Conservation (phyloP, 1,139 yeast genomes). For the Saccharomyces hybrid region DNA sequence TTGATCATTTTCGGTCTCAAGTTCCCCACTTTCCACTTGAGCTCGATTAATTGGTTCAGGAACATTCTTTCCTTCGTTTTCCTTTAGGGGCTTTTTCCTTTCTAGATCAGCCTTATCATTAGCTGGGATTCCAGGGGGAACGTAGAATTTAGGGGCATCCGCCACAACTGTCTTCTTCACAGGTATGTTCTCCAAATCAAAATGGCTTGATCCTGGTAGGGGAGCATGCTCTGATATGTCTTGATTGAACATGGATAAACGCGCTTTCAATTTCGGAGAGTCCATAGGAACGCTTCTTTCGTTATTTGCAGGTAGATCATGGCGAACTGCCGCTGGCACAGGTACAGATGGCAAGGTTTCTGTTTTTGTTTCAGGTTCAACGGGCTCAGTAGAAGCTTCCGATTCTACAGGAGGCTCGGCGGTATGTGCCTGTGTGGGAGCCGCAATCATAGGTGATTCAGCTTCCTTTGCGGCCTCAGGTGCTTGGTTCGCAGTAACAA, state of each 20-base stretch:
- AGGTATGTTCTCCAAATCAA: slow-evolving; percentile 1
- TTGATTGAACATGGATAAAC: slow-evolving; percentile 9
- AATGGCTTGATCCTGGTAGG: slow-evolving; percentile 6
- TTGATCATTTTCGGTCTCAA: slow-evolving; percentile 16
- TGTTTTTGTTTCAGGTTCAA: neutral
- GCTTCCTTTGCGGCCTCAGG: slow-evolving; percentile 1
- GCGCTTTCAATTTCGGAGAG: slow-evolving; percentile 14
- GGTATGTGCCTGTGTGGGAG: neutral
- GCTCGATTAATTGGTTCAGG: slow-evolving; percentile 20
- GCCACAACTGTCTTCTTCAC: slow-evolving; percentile 14
- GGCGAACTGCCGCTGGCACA: slow-evolving; percentile 6
- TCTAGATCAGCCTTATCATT: neutral
- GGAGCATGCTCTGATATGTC: slow-evolving; percentile 7
- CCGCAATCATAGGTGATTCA: neutral
- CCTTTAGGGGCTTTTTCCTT: slow-evolving; percentile 1
- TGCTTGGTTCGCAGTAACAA: slow-evolving; percentile 43
- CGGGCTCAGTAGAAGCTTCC: neutral
- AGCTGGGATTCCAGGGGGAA: slow-evolving; percentile 11
- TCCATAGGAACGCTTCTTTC: slow-evolving; percentile 5
- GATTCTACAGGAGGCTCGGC: neutral
- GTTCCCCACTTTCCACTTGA: slow-evolving; percentile 14
- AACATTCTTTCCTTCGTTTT: neutral
- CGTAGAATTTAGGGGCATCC: slow-evolving; percentile 13
- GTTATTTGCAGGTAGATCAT: slow-evolving; percentile 5
- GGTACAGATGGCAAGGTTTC: slow-evolving; percentile 2